Percentiles rank a stretch among this genome's conserved stretches.
These are phyloP conservation scores for Hydrangea macrophylla DNA, from an alignment of 148 eudicot genomes.

Conservation along the genomic window DNA sequence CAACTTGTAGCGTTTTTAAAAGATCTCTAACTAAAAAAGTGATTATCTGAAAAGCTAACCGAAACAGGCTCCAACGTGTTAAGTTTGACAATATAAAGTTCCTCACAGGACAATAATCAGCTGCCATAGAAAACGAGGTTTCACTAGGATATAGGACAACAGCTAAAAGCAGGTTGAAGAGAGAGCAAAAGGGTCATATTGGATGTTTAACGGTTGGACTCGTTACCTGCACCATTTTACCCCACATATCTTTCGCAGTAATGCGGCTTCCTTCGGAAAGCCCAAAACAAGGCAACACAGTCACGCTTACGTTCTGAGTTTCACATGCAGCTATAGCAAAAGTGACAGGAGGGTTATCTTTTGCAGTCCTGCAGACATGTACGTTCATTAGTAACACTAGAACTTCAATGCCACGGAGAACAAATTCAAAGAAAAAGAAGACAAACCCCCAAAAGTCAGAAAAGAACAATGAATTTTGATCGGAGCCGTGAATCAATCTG, in stretches of 20 bases:
- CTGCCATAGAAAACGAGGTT: not conserved
- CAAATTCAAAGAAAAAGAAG: not conserved
- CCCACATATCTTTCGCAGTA: slow-evolving; percentile 97
- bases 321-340: slow-evolving; percentile 94
- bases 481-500: not conserved
- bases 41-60: too few species aligned
- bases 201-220: not conserved
- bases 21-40: too few species aligned
- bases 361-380: slow-evolving; percentile 66
- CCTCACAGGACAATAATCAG: not conserved
- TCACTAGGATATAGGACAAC: not conserved
- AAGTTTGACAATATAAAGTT: not conserved
- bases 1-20: too few species aligned
- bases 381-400: slow-evolving; percentile 16
- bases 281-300: slow-evolving; percentile 89
- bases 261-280: slow-evolving; percentile 67
- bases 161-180: not conserved
- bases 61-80: too few species aligned
- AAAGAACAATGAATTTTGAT: not conserved
- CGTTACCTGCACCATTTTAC: slow-evolving; percentile 73
- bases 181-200: not conserved
- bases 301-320: slow-evolving; percentile 94
- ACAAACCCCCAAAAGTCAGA: not conserved
- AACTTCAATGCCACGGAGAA: not conserved
- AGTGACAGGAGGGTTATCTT: slow-evolving; percentile 88